Evolutionary conservation across 1,139 yeast genomes (phyloP).

Genomic region (Taiozyma sp.): DNA sequence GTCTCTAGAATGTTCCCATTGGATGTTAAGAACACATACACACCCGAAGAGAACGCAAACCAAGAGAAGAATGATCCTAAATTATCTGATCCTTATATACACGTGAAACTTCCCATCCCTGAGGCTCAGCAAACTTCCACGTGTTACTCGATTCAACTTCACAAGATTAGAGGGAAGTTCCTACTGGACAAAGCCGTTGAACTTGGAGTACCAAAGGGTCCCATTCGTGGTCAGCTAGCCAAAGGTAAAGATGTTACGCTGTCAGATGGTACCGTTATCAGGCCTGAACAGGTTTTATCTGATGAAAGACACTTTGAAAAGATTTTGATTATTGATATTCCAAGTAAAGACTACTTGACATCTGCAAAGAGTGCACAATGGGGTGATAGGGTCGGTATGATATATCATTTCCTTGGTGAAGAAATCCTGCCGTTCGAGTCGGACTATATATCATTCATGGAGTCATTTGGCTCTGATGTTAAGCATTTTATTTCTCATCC

Average conservation of each 20-base stretch:
- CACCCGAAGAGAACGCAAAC: slow-evolving; percentile 8
- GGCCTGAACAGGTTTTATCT: slow-evolving; percentile 72
- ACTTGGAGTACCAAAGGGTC: slow-evolving; percentile 69
- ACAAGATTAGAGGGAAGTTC: slow-evolving; percentile 77
- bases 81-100: slow-evolving; percentile 29
- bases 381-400: slow-evolving; percentile 29
- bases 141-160: slow-evolving; percentile 61
- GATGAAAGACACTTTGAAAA: slow-evolving; percentile 54
- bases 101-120: slow-evolving; percentile 29
- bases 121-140: slow-evolving; percentile 30
- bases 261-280: slow-evolving; percentile 52
- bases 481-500: slow-evolving; percentile 71
- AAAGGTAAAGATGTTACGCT: slow-evolving; percentile 55
- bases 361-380: slow-evolving; percentile 29
- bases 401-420: slow-evolving; percentile 75
- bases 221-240: slow-evolving; percentile 52
- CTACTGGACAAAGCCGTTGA: slow-evolving; percentile 57
- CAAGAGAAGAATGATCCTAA: slow-evolving; percentile 20
- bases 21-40: slow-evolving; percentile 12
- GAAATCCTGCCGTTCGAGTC: slow-evolving; percentile 45
- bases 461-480: slow-evolving; percentile 45
- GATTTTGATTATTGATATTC: slow-evolving; percentile 71
- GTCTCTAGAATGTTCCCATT: slow-evolving; percentile 23
- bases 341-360: slow-evolving; percentile 47
- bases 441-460: slow-evolving; percentile 42